Evolutionary conservation across 2,329 filamentous ascomycete species (phyloP).

Genomic region (Apiospora aurea): DNA sequence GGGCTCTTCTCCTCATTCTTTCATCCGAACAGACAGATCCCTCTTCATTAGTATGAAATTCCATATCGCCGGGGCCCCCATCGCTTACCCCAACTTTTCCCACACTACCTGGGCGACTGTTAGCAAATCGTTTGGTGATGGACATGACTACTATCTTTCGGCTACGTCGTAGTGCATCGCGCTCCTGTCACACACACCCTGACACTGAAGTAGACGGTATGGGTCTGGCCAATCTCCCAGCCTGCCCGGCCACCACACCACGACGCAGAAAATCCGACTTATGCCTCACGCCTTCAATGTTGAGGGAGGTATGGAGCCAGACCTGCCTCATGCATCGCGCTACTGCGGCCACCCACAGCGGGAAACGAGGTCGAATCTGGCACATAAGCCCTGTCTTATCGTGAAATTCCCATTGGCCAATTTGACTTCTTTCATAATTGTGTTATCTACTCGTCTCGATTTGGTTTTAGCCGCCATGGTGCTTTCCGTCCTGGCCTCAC

Average conservation of each 20-base stretch:
- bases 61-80: constrained; percentile 14
- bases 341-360: constrained; percentile 15
- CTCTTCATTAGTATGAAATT: background rate
- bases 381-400: constrained; percentile 24
- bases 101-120: constrained; percentile 1
- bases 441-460: background rate
- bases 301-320: constrained; percentile 12
- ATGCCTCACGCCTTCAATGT: constrained; percentile 1
- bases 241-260: constrained; percentile 1
- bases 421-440: constrained; percentile 12
- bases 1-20: background rate
- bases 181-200: background rate
- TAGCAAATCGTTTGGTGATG: constrained; percentile 25
- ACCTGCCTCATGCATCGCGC: constrained; percentile 17
- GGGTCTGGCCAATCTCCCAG: constrained; percentile 6
- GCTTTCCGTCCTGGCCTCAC: constrained; percentile 12
- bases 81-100: constrained; percentile 1
- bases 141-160: constrained; percentile 21
- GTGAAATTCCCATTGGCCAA: constrained; percentile 12
- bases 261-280: background rate
- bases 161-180: constrained; percentile 18
- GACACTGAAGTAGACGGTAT: background rate
- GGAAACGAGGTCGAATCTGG: constrained; percentile 14
- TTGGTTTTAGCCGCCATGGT: constrained; percentile 17
- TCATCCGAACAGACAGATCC: constrained; percentile 1